phyloP scores from a whole-genome alignment of 139 green algal genomes.

The Auxenochlorella protothecoides region DNA sequence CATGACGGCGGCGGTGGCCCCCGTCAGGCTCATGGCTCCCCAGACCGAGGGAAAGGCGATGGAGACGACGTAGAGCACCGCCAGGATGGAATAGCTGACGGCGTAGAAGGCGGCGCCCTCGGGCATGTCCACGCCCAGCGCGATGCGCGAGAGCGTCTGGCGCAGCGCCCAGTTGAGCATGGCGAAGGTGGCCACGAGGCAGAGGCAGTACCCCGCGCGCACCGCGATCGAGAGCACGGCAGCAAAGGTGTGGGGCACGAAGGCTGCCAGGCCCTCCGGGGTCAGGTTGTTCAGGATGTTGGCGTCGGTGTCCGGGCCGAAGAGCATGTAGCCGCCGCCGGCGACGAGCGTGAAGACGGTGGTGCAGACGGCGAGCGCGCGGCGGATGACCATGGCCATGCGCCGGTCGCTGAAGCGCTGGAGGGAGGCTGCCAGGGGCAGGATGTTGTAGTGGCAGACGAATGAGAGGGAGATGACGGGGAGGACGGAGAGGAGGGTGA shows the following conservation, averaged over 20 bases:
- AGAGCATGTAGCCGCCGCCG: slow-evolving; percentile 15
- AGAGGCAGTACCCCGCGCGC: slow-evolving; percentile 23
- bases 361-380: slow-evolving; percentile 22
- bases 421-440: slow-evolving; percentile 16
- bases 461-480: slow-evolving; percentile 26
- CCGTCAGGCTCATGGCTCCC: slow-evolving; percentile 16
- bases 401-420: slow-evolving; percentile 22
- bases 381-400: slow-evolving; percentile 23
- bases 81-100: slow-evolving; percentile 11
- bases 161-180: slow-evolving; percentile 32
- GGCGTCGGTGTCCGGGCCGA: slow-evolving; percentile 10
- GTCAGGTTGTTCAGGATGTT: slow-evolving; percentile 30
- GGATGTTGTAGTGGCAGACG: slow-evolving; percentile 34
- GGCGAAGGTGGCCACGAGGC: slow-evolving; percentile 25
- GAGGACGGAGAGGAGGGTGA: slow-evolving; percentile 24
- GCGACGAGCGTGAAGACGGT: slow-evolving; percentile 21
- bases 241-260: slow-evolving; percentile 1
- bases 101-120: slow-evolving; percentile 9
- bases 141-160: slow-evolving; percentile 20
- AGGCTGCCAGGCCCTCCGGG: slow-evolving; percentile 6
- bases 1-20: slow-evolving; percentile 22
- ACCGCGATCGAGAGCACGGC: slow-evolving; percentile 13
- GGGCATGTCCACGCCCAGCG: slow-evolving; percentile 10
- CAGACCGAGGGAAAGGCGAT: slow-evolving; percentile 21
- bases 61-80: slow-evolving; percentile 14